These are phyloP conservation scores for Prunus campanulata DNA, from an alignment of 306 rosid species.

Conservation along the genomic window DNA sequence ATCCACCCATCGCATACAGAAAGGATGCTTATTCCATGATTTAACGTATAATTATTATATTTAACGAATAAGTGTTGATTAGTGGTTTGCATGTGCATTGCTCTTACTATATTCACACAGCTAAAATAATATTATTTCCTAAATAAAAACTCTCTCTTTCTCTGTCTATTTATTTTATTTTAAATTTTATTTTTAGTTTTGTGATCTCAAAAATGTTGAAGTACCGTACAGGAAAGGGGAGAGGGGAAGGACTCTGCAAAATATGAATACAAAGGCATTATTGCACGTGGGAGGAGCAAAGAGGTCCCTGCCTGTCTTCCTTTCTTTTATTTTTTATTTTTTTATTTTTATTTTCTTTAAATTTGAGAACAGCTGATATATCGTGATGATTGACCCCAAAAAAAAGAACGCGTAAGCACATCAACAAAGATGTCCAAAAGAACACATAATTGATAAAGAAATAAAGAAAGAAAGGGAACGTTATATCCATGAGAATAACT, in stretches of 20 bases:
- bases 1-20: not conserved
- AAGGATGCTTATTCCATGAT: not conserved
- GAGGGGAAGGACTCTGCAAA: constrained; percentile 11
- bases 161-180: not conserved
- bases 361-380: not conserved
- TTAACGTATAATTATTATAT: not conserved
- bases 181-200: constrained; percentile 5
- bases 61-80: constrained; percentile 4
- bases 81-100: constrained; percentile 49
- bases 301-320: constrained; percentile 25
- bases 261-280: constrained; percentile 42
- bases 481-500: not conserved
- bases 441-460: not conserved
- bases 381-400: constrained; percentile 1
- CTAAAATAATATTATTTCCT: constrained; percentile 16
- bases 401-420: constrained; percentile 35
- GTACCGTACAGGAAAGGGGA: constrained; percentile 44
- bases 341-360: too few relatives aligned
- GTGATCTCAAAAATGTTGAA: constrained; percentile 42
- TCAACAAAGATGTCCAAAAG: constrained; percentile 24
- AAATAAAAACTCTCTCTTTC: not conserved
- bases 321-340: not conserved
- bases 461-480: constrained; percentile 8
- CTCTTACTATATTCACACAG: constrained; percentile 18
- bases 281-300: constrained; percentile 64